phyloP scores from a whole-genome alignment of 2,329 filamentous ascomycete genomes.

The Alternaria sp. region DNA sequence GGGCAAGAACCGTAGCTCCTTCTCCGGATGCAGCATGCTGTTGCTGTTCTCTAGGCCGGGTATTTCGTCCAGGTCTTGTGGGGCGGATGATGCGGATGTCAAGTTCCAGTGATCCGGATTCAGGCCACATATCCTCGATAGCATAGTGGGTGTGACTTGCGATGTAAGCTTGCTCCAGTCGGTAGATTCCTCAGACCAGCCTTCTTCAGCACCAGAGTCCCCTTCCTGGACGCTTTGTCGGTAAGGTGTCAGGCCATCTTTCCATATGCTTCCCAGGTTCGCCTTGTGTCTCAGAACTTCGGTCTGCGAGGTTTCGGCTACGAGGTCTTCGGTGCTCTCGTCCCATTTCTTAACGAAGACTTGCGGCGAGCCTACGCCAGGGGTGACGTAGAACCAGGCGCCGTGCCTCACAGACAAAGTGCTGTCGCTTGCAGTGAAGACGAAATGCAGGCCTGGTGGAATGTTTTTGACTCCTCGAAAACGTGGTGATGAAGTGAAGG shows the following conservation, averaged over 20 bases:
- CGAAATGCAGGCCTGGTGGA: slow-evolving; percentile 65
- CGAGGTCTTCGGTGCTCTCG: slow-evolving; percentile 53
- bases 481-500: slow-evolving; percentile 66
- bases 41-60: slow-evolving; percentile 58
- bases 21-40: slow-evolving; percentile 40
- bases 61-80: slow-evolving; percentile 64
- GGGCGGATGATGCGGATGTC: slow-evolving; percentile 64
- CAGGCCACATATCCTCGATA: slow-evolving; percentile 59
- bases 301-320: slow-evolving; percentile 50
- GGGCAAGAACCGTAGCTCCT: slow-evolving; percentile 60
- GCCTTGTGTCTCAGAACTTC: slow-evolving; percentile 59
- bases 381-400: slow-evolving; percentile 64
- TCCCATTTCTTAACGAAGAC: slow-evolving; percentile 66
- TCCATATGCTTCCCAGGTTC: slow-evolving; percentile 64
- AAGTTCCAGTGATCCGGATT: slow-evolving; percentile 60
- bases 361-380: slow-evolving; percentile 43
- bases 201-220: slow-evolving; percentile 37
- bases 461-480: slow-evolving; percentile 68
- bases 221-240: slow-evolving; percentile 49
- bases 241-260: slow-evolving; percentile 57
- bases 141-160: slow-evolving; percentile 55
- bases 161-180: slow-evolving; percentile 63
- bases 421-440: slow-evolving; percentile 65
- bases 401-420: slow-evolving; percentile 67
- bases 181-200: slow-evolving; percentile 50